Evolutionary conservation across 371 early-diverging fungal species (phyloP).

Genomic region (Apophysomyces trapeziformis): DNA sequence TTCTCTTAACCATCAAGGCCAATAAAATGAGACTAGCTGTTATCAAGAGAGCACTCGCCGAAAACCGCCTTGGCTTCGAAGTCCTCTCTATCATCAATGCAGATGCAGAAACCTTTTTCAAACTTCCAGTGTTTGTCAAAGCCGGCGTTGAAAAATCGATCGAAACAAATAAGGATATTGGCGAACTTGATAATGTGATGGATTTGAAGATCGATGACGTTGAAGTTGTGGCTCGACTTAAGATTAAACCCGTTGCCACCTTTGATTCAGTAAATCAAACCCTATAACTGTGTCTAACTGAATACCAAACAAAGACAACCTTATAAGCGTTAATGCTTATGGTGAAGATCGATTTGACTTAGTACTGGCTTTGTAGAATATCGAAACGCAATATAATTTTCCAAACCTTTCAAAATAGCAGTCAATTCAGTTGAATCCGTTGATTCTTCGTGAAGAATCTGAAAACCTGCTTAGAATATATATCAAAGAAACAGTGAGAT

Average conservation of each 20-base stretch:
- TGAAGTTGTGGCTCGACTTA: not conserved
- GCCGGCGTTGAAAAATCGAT: not conserved
- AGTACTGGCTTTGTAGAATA: too few relatives aligned
- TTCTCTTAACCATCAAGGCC: not conserved
- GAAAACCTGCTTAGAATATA: too few relatives aligned
- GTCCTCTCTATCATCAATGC: not conserved
- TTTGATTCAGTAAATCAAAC: not conserved
- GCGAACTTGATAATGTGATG: not conserved
- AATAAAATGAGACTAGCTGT: not conserved
- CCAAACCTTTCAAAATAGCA: too few relatives aligned
- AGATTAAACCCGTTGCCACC: not conserved
- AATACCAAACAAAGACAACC: not conserved
- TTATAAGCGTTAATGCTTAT: too few relatives aligned
- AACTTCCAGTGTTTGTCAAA: not conserved
- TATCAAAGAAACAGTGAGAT: too few relatives aligned
- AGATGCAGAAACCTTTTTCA: not conserved
- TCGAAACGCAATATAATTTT: too few relatives aligned
- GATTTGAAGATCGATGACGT: not conserved
- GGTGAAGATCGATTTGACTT: too few relatives aligned
- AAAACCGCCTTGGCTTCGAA: not conserved
- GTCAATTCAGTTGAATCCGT: too few relatives aligned
- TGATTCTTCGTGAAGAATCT: too few relatives aligned
- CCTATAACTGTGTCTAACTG: not conserved
- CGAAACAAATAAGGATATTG: not conserved
- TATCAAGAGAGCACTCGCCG: not conserved